Evolutionary conservation across 2,329 filamentous ascomycete species (phyloP), one percentile per base, ranked within the genome.

Genomic region (Bipolaris sorokiniana): DNA sequence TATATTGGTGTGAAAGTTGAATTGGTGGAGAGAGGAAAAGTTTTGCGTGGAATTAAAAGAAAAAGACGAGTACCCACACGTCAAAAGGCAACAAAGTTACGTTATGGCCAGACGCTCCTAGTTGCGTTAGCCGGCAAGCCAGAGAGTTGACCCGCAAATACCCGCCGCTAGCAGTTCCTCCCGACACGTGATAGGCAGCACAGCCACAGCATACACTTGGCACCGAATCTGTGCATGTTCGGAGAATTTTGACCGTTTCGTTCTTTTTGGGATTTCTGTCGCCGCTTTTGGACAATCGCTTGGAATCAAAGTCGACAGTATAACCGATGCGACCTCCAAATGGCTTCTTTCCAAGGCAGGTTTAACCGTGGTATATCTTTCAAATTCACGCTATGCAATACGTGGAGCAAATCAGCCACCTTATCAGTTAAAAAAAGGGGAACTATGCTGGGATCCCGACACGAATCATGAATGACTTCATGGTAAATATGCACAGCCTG

Each of bases 61-160:
- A 28, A 28, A 36, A 56, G 54, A 31, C 9, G 31, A 56, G 34
- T 36, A 48, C 37, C 37, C 47, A 53, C 51, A 56, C 36, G 52
- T 46, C 28, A 41, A 46, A 50, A 38, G 28, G 28, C n/a, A 44
- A 44, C 42, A 40, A 11, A 33, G 33, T 34, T 48, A 42, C 42
- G 42, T 46, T 51, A 52, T 54, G 52, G 56, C 62, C 50, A 64
- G 54, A 18, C 38, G 38, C 22, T 31, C 20, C 16, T 13, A 15
- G 18, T 41, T 23, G 40, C 40, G 40, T 42, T 23, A 59, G 62
- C 60, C 55, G 54, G 57, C 55, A 54, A 58, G 51, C 15, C 50
- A n/a, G 28, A 31, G 10, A 44, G 16, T 45, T 64, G 56, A 53
- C 54, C 63, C 63, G 61, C 56, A 47, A 26, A 48, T 65, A 65